Percentiles rank a stretch among this genome's conserved stretches.
Evolutionary conservation across 306 rosid genomes (phyloP).

Genomic region (Citrullus colocynthis): DNA sequence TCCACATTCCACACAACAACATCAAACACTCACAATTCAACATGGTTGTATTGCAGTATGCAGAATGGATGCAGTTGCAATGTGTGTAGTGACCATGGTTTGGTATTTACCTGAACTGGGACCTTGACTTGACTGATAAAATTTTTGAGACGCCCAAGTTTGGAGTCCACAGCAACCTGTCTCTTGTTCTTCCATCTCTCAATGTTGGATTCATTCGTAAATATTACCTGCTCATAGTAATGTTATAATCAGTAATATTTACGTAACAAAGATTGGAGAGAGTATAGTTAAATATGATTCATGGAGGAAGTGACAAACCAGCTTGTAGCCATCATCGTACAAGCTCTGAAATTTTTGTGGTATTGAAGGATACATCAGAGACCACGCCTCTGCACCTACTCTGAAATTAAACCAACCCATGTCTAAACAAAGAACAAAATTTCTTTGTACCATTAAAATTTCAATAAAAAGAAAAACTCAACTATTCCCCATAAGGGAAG

Average conservation of each 20-base stretch:
- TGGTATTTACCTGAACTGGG: constrained; percentile 63
- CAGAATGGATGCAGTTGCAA: background rate
- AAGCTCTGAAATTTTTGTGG: constrained; percentile 75
- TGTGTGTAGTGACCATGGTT: background rate
- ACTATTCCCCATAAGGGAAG: background rate
- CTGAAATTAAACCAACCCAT: constrained; percentile 28
- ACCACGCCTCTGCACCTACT: constrained; percentile 72
- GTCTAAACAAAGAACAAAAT: background rate
- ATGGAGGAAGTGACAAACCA: constrained; percentile 38
- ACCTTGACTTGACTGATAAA: constrained; percentile 63
- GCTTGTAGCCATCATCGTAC: constrained; percentile 76
- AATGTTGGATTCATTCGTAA: constrained; percentile 90
- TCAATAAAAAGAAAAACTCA: background rate
- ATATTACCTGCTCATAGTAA: constrained; percentile 52
- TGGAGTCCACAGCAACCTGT: constrained; percentile 85
- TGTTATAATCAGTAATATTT: background rate
- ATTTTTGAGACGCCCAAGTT: constrained; percentile 73
- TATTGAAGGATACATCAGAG: constrained; percentile 67
- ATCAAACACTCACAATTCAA: background rate
- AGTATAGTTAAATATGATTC: background rate
- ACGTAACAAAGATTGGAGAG: too few species aligned
- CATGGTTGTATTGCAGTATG: background rate
- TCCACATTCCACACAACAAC: background rate
- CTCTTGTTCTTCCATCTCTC: constrained; percentile 91
- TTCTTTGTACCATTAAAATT: background rate